Conservation (phyloP, 2,329 filamentous ascomycete species). For the Colletotrichum sp. region DNA sequence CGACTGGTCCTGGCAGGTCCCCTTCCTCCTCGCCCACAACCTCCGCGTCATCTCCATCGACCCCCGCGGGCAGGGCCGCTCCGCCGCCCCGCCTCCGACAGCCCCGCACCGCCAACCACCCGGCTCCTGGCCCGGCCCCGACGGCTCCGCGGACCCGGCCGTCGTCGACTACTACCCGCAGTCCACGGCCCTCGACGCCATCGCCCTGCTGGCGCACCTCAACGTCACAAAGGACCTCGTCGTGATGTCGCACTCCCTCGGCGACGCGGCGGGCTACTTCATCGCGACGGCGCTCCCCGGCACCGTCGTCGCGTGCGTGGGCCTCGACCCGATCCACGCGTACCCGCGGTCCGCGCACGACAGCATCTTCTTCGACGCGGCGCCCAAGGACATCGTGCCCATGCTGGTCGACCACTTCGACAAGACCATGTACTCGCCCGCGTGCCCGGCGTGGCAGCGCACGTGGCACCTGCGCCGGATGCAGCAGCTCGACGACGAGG, state of each 20-base stretch:
- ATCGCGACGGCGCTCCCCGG: background rate
- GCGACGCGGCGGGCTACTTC: background rate
- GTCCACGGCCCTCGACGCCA: constrained; percentile 2
- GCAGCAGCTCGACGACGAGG: constrained; percentile 1
- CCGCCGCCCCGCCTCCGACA: background rate
- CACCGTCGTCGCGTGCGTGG: background rate
- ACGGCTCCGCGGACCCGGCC: background rate
- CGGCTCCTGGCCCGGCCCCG: constrained; percentile 1
- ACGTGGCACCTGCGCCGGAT: constrained; percentile 10
- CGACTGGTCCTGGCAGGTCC: constrained; percentile 11
- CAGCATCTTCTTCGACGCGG: background rate
- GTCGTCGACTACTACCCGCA: constrained; percentile 12
- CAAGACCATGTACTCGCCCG: background rate
- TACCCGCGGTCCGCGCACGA: background rate
- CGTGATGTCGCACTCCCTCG: constrained; percentile 1
- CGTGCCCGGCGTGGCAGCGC: background rate
- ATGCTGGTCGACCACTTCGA: background rate
- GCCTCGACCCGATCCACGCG: background rate
- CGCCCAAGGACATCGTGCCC: background rate
- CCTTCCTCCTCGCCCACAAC: background rate
- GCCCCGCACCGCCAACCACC: background rate
- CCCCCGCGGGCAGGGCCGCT: background rate
- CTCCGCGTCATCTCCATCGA: constrained; percentile 13
- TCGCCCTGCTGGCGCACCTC: background rate
- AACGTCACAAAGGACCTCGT: background rate